Conservation (phyloP, 2,329 filamentous ascomycete species). For the Paecilomyces niveus region DNA sequence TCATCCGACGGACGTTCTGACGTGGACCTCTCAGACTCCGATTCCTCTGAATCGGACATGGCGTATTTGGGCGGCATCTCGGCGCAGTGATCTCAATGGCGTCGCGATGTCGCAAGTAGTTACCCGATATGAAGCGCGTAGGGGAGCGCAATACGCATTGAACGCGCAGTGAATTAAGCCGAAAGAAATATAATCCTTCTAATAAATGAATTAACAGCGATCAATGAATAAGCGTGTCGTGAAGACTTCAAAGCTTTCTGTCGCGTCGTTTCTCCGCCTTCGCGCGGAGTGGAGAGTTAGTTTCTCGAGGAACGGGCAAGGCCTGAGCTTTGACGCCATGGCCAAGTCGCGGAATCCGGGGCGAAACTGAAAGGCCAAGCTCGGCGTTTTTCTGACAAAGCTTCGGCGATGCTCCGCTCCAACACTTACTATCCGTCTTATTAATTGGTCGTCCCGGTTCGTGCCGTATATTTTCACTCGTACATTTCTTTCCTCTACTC, state of each 20-base stretch:
- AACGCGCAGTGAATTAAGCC: neutral
- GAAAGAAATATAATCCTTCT: neutral
- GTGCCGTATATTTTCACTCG: too few species aligned
- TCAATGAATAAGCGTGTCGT: neutral
- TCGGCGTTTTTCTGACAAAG: neutral
- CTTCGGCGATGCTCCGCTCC: neutral
- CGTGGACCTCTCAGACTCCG: slow-evolving; percentile 16
- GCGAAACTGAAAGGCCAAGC: neutral
- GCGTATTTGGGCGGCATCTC: slow-evolving; percentile 23
- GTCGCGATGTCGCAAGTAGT: neutral
- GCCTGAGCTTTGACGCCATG: neutral
- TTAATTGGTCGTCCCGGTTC: neutral
- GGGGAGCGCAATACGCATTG: neutral
- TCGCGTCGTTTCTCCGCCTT: neutral
- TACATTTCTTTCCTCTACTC: too few species aligned
- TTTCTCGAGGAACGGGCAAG: too few species aligned
- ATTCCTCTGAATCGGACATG: slow-evolving; percentile 25
- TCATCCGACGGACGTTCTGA: slow-evolving; percentile 22
- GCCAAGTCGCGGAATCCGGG: neutral
- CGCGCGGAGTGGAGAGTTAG: neutral
- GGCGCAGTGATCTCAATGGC: neutral
- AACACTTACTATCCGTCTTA: neutral
- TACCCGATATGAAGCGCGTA: neutral
- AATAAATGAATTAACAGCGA: neutral
- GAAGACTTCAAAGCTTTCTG: neutral